Conservation (phyloP, 805 yeast genomes). For the Limtongozyma cylindracea region DNA sequence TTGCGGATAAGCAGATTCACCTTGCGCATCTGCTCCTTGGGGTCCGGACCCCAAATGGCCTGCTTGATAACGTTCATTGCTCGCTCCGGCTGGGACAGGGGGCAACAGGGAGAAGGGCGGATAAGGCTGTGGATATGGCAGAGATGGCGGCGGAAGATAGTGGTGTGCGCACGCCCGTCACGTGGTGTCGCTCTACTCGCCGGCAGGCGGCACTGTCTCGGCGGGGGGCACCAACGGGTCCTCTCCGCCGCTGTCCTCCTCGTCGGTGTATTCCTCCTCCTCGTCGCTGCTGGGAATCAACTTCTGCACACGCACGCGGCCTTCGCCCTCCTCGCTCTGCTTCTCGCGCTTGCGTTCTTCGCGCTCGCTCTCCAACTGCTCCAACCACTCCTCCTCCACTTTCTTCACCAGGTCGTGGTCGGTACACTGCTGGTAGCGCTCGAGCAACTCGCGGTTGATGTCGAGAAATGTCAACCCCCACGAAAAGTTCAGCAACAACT, state of each 20-base stretch:
- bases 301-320: conserved; percentile 71
- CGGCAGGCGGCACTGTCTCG: too few relatives aligned
- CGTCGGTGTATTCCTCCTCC: conserved; percentile 72
- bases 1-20: conserved; percentile 62
- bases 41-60: conserved; percentile 92
- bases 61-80: conserved; percentile 65
- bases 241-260: too few relatives aligned
- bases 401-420: conserved; percentile 47
- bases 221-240: too few relatives aligned
- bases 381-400: conserved; percentile 61
- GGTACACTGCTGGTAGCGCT: conserved; percentile 52
- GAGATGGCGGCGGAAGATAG: too few relatives aligned
- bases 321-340: conserved; percentile 53
- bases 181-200: too few relatives aligned
- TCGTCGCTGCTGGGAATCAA: too few relatives aligned
- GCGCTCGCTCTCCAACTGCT: conserved; percentile 36
- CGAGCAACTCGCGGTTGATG: conserved; percentile 57
- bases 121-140: too few relatives aligned
- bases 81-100: too few relatives aligned
- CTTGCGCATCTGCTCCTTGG: conserved; percentile 68
- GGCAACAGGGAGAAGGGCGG: too few relatives aligned
- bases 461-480: conserved; percentile 86
- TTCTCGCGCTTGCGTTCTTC: conserved; percentile 29
- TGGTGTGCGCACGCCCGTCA: too few relatives aligned
- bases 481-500: conserved; percentile 52